Base-by-base conservation (phyloP, 2,329 filamentous ascomycete genomes). In the Calycina marina region DNA sequence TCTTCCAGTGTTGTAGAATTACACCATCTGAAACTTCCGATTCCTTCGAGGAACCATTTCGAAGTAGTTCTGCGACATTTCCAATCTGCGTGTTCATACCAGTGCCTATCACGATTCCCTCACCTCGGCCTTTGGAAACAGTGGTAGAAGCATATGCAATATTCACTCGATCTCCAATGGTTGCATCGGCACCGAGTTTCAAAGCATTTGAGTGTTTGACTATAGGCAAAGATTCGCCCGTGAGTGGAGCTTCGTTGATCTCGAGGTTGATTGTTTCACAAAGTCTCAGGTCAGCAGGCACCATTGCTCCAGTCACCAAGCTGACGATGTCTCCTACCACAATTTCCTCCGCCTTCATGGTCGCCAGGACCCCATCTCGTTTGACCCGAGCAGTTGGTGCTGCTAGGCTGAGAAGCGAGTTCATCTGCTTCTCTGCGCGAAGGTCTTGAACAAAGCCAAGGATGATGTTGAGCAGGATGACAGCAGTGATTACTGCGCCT, bases 61-160 rank as follows among this genome's bases (percentile, higher is more conserved):
- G 72, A 27, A 86, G 63, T 42, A 79, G 64, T 34, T 65, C 67
- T n/a, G 80, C 78, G 45, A 85, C 83, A 48, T 72, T 72, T 45
- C 80, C 80, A 33, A 85, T 75, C 54, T 83, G 74, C 14, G 79
- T 85, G 37, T 65, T 55, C 76, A 83, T 80, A 26, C 71, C 77
- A n/a, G 72, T 79, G 17, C 70, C 65, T 31, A 75, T 66, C 29
- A 82, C 76, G 32, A 83, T 68, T 37, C 77, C 77, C 9, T 62
- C 72, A 29, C 69, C 77, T 36, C 77, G 70, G 30, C 78, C 77
- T 38, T 74, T 72, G 3, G 75, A 79, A 45, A 83, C 66, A n/a
- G 72, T 77, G 40, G 74, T 79, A 35, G 73, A 76, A 34, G 74
- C 77, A 53, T 77, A 83, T 25, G 69, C 70, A 53, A 82, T 68